Conservation (phyloP, 1,139 yeast genomes). For the Diutina mesorugosa region DNA sequence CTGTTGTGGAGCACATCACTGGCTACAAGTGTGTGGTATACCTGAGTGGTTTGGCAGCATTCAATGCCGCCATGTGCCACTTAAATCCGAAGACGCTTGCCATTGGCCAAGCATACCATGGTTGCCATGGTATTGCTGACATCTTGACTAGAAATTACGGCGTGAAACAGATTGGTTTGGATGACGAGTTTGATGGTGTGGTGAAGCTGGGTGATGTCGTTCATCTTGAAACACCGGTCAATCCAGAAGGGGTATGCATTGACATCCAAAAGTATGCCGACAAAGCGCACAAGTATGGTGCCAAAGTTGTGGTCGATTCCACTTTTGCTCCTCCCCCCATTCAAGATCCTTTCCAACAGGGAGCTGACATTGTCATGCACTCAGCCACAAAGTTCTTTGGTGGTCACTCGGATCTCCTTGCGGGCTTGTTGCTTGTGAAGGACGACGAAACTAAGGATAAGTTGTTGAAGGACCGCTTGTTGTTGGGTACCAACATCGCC, state of each 20-base stretch:
- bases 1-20: constrained; percentile 40
- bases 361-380: constrained; percentile 77
- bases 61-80: constrained; percentile 59
- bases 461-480: constrained; percentile 48
- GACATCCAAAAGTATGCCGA: constrained; percentile 53
- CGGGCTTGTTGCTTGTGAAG: constrained; percentile 65
- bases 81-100: constrained; percentile 65
- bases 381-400: constrained; percentile 89
- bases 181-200: constrained; percentile 19
- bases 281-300: constrained; percentile 59
- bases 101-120: constrained; percentile 77
- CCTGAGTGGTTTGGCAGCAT: constrained; percentile 72
- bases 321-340: constrained; percentile 93
- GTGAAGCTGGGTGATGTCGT: constrained; percentile 51
- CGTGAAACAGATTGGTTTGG: constrained; percentile 35
- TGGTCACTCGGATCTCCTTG: constrained; percentile 85
- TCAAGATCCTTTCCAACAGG: constrained; percentile 65
- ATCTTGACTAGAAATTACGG: constrained; percentile 52
- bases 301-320: constrained; percentile 61
- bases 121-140: constrained; percentile 59
- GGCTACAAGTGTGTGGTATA: constrained; percentile 48
- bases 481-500: constrained; percentile 67
- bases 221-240: constrained; percentile 80
- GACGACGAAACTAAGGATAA: constrained; percentile 28
- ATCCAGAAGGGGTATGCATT: constrained; percentile 65